Conservation (phyloP, 192 early-diverging fungal genomes). For the Rhizophagus clarus region DNA sequence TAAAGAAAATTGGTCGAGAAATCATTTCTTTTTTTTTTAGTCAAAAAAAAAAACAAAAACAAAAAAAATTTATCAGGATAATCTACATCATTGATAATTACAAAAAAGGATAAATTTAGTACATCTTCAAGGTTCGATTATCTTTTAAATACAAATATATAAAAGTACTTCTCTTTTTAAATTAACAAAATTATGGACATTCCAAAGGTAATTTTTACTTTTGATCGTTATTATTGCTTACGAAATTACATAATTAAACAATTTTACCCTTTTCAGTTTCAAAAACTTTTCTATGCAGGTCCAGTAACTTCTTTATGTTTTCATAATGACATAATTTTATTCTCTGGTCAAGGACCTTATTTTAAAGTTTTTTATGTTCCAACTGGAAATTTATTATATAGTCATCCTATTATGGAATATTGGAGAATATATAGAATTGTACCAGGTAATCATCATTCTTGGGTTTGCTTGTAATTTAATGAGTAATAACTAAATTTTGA, state of each 20-base stretch:
- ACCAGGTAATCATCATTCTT: slow-evolving; percentile 40
- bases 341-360: slow-evolving; percentile 60
- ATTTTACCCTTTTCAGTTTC: not conserved
- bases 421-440: slow-evolving; percentile 57
- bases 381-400: slow-evolving; percentile 42
- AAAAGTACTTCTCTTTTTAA: no score
- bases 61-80: not conserved
- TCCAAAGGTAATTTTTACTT: not conserved
- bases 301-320: slow-evolving; percentile 55
- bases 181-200: not conserved
- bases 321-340: slow-evolving; percentile 47
- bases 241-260: not conserved
- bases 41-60: not conserved
- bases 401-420: slow-evolving; percentile 40
- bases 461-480: not conserved
- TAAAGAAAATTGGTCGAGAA: not conserved
- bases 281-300: slow-evolving; percentile 25
- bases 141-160: no score
- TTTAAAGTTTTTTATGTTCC: slow-evolving; percentile 52
- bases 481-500: not conserved
- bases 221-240: not conserved
- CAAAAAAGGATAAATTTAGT: not conserved
- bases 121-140: no score
- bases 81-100: not conserved
- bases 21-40: not conserved